These are phyloP conservation scores for Blastobotrys niveus DNA, from an alignment of 1,139 yeast genomes.

Conservation along the genomic window DNA sequence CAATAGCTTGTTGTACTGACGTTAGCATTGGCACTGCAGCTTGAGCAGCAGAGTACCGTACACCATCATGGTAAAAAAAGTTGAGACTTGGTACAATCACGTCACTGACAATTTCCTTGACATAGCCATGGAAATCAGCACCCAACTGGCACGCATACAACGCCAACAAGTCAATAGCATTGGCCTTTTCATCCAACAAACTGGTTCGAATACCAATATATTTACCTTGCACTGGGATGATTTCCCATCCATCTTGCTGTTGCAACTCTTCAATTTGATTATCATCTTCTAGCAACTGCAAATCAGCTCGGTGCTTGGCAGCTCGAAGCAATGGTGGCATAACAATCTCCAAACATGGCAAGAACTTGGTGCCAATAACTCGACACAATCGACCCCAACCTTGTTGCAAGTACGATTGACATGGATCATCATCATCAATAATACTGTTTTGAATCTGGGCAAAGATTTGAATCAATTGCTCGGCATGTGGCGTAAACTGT, in stretches of 20 bases:
- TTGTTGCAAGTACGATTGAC: constrained; percentile 79
- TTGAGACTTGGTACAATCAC: constrained; percentile 84
- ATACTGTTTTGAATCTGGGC: constrained; percentile 56
- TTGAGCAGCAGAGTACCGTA: constrained; percentile 82
- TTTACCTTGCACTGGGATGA: constrained; percentile 83
- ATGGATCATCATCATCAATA: constrained; percentile 65
- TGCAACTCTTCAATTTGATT: constrained; percentile 78
- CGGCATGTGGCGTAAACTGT: constrained; percentile 71
- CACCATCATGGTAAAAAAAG: constrained; percentile 91
- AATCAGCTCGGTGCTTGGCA: constrained; percentile 87
- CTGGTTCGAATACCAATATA: constrained; percentile 94
- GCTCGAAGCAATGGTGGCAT: constrained; percentile 80
- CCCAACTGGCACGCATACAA: constrained; percentile 85
- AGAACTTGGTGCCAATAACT: constrained; percentile 75
- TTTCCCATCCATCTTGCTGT: constrained; percentile 93
- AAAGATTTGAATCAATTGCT: constrained; percentile 66
- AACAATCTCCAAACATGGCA: constrained; percentile 83
- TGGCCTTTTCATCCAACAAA: constrained; percentile 82
- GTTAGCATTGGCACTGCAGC: constrained; percentile 72
- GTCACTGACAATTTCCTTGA: constrained; percentile 67
- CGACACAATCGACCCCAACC: constrained; percentile 96
- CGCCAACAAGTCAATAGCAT: constrained; percentile 82
- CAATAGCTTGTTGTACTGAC: constrained; percentile 42
- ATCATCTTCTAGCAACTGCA: constrained; percentile 78
- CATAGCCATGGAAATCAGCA: constrained; percentile 78